phyloP scores from a whole-genome alignment of 129 eudicot genomes.

The Silybum marianum region DNA sequence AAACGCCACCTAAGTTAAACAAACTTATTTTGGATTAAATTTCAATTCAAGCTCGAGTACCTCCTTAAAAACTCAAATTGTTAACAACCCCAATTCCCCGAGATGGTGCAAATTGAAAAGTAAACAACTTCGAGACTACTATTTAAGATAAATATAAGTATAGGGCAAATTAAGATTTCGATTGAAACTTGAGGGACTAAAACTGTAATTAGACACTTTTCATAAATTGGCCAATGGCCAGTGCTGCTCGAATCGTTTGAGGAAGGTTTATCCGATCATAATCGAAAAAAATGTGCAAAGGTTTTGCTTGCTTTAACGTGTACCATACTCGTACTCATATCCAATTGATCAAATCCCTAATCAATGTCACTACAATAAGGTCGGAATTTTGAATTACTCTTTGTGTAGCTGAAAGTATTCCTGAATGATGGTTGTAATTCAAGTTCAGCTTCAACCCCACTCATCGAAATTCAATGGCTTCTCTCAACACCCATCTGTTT shows the following conservation, averaged over 20 bases:
- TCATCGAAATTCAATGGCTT: slow-evolving; percentile 40
- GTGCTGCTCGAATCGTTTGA: background rate
- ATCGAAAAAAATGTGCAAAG: background rate
- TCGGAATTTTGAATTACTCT: background rate
- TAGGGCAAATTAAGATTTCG: background rate
- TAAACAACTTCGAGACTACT: background rate
- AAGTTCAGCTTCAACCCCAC: slow-evolving; percentile 43
- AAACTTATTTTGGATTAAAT: background rate
- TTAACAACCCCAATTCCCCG: background rate
- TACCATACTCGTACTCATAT: slow-evolving; percentile 35
- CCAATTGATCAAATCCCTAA: background rate
- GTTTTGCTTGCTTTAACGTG: slow-evolving; percentile 31
- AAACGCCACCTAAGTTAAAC: background rate
- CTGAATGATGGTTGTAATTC: slow-evolving; percentile 25
- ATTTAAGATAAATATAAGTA: background rate
- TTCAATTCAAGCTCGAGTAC: background rate
- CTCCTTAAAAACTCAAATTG: background rate
- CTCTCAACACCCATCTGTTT: slow-evolving; percentile 40
- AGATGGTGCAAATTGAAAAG: background rate
- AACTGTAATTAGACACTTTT: slow-evolving; percentile 7
- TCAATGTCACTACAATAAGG: background rate
- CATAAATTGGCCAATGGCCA: background rate
- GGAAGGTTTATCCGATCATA: slow-evolving; percentile 13
- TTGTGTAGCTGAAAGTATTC: background rate
- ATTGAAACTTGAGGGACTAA: slow-evolving; percentile 22